Base-by-base conservation (phyloP, 306 rosid species). In the Ormosia emarginata region DNA sequence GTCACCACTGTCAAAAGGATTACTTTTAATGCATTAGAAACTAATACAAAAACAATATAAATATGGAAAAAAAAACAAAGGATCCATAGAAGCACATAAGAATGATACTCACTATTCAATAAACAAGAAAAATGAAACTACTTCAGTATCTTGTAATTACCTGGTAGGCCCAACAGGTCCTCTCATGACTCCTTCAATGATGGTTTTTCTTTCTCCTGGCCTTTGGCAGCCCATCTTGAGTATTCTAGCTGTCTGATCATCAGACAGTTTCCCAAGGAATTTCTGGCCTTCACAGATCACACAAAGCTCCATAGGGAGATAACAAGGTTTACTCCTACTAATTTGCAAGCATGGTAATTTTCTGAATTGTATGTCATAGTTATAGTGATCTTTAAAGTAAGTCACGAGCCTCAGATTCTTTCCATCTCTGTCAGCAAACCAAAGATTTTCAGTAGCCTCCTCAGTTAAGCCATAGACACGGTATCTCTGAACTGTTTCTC, bases 271-370 rank as follows among this genome's bases (percentile, higher is more conserved):
- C 30, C 99, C 98, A 15, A 96, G 94, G 75, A 96, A 96, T 66
- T 90, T 96, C 85, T 96, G 99, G 67, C 99, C 99, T 86, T 96
- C 97, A 79, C 98, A 96, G 46, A 96, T 92, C 86, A 92, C 85
- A 80, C 99, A 96, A 55, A 93, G 97, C 90, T 96, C 99, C 98
- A 96, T 93, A 44, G 99, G 99, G 74, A 96, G 99, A 88, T 96
- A 96, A 78, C 99, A 96, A 14, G 97, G 98, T 77, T 92, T 96
- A 17, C 98, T 92, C 86, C 97, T 89, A 71, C 97, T 91, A 79
- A 93, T 91, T 85, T 96, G 98, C 92, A 96, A 87, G 86, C 98
- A 96, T 40, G 99, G 99, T 75, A 93, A 77, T 61, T 93, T 93
- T 59, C 91, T 82, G 86, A 87, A 93, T 40, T 93, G 97, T 85